Conservation (phyloP, 306 rosid species). For the Cucurbita moschata region DNA sequence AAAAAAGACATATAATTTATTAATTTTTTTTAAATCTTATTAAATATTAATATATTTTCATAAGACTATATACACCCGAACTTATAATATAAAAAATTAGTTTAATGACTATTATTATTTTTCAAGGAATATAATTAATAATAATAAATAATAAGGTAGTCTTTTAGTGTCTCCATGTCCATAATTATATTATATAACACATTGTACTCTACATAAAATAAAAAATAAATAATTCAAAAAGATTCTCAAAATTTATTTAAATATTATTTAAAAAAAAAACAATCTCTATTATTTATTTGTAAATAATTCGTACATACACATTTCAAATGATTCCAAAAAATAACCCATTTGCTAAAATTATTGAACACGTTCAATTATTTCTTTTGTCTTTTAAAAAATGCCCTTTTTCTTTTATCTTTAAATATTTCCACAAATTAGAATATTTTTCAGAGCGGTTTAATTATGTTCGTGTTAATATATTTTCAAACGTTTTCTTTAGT, state of each 20-base stretch:
- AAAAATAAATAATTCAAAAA: neutral
- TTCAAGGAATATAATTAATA: too few species aligned
- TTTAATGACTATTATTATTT: too few species aligned
- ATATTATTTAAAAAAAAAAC: neutral
- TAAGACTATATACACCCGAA: too few species aligned
- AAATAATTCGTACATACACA: neutral
- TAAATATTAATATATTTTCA: too few species aligned
- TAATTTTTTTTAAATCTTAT: too few species aligned
- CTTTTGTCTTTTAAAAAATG: neutral
- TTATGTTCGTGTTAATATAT: neutral
- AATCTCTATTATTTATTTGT: neutral
- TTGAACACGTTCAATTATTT: neutral
- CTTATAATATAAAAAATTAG: too few species aligned
- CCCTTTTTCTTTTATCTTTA: neutral
- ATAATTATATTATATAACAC: neutral
- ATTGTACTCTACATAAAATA: neutral
- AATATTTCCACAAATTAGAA: neutral
- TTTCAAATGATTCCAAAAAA: neutral
- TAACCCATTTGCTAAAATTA: neutral
- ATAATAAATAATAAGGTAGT: too few species aligned
- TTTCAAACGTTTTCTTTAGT: too few species aligned
- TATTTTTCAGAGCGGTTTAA: too few species aligned
- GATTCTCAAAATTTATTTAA: neutral
- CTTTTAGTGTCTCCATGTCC: neutral
- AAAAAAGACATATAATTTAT: too few species aligned